phyloP scores from a whole-genome alignment of 73 alveolate species.

The Paramecium bursaria region DNA sequence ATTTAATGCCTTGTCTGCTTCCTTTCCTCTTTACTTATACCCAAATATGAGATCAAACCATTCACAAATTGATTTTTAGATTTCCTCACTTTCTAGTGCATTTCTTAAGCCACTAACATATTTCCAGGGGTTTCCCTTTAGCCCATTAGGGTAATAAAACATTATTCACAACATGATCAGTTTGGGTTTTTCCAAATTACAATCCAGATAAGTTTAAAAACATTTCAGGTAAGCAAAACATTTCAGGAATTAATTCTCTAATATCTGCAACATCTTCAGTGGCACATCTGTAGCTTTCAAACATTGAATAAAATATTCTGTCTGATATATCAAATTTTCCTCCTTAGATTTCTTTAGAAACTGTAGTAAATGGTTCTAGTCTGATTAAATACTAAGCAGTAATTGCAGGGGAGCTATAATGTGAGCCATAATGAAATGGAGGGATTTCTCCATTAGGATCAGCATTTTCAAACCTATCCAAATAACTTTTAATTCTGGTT shows the following conservation, averaged over 20 bases:
- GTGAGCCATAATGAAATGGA: constrained; percentile 95
- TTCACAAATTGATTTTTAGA: constrained; percentile 70
- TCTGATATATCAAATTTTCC: constrained; percentile 93
- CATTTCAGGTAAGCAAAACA: constrained; percentile 95
- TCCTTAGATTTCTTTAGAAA: constrained; percentile 91
- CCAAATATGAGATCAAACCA: constrained; percentile 95
- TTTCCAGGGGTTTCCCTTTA: constrained; percentile 77
- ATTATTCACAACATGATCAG: constrained; percentile 80
- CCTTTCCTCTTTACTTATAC: constrained; percentile 87
- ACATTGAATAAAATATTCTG: constrained; percentile 86
- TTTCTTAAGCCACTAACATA: constrained; percentile 75
- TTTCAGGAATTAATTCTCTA: constrained; percentile 97
- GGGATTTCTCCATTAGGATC: constrained; percentile 64
- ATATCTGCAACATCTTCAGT: constrained; percentile 94
- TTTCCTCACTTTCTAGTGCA: constrained; percentile 86
- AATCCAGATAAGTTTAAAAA: constrained; percentile 69
- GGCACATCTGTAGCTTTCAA: constrained; percentile 82
- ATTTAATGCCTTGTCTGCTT: constrained; percentile 87
- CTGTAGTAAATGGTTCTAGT: constrained; percentile 92
- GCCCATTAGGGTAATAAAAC: constrained; percentile 89
- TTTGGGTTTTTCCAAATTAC: constrained; percentile 88
- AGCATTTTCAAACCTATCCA: constrained; percentile 59
- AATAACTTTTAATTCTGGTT: constrained; percentile 76
- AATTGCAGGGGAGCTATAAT: constrained; percentile 94
- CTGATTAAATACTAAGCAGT: constrained; percentile 90